A percentile compares a stretch with the other conserved stretches of the same genome.
These are phyloP conservation scores for Bathelium albidoporum DNA, from an alignment of 495 filamentous ascomycete genomes.

Conservation along the genomic window DNA sequence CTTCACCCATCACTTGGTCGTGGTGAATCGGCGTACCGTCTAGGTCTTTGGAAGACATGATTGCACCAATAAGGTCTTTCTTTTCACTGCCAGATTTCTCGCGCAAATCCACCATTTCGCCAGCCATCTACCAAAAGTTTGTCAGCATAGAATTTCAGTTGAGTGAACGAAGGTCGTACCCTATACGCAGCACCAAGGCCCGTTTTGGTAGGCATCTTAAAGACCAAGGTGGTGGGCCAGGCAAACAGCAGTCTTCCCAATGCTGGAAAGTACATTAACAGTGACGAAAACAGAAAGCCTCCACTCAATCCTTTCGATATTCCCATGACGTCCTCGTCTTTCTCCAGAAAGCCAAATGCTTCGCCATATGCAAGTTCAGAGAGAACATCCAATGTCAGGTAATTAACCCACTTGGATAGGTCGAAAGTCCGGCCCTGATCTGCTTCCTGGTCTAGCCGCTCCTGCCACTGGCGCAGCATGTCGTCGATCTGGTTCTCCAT, in stretches of 20 bases:
- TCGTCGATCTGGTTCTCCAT: background rate
- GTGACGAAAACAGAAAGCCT: background rate
- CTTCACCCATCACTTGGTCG: background rate
- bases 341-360: slow-evolving; percentile 37
- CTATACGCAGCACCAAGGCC: background rate
- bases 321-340: slow-evolving; percentile 15
- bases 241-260: background rate
- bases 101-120: background rate
- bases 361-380: slow-evolving; percentile 42
- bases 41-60: background rate
- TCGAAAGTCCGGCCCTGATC: background rate
- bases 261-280: background rate
- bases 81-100: background rate
- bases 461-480: background rate
- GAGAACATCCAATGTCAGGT: slow-evolving; percentile 39
- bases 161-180: background rate
- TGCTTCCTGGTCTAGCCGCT: background rate
- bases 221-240: background rate
- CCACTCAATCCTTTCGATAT: background rate
- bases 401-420: background rate
- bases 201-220: background rate
- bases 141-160: background rate
- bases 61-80: background rate
- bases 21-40: background rate
- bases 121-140: background rate